Base-by-base conservation (phyloP, 495 filamentous ascomycete genomes). In the Penicillium malachiteum region DNA sequence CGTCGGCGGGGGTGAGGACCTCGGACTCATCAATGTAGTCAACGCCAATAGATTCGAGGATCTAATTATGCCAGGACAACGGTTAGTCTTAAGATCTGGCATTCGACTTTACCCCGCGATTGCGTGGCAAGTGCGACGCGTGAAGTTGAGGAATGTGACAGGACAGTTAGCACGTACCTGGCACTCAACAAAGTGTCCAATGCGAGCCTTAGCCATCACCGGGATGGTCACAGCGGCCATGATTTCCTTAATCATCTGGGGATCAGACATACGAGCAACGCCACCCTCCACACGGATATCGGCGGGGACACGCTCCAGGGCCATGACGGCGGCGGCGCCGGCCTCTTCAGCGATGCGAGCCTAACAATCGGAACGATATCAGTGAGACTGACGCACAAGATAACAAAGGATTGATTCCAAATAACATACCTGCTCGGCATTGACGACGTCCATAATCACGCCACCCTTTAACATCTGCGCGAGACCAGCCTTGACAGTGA, bases 361-460 rank as follows among this genome's bases (percentile, higher is more conserved):
- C 83, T 88, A 51, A 5, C 3, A 32, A 51, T 13, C 4, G 37
- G 34, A 48, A 31, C 32, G 18, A 1, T 21, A 48, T 1, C 8
- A 12, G 14, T 54, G n/a, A 48, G 18, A 3, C 4, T 9, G 10
- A 18, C 18, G 21, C 50, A 46, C 17, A 18, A 50, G 35, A 18
- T 10, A 10, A 18, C 21, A 26, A 26, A 26, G 26, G 14, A 31
- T 41, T 43, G 12, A 1, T 40, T 16, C 3, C 2, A 13, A 30
- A 14, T 34, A 16, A 40, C 63, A 46, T 76, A 88, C 88, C 81
- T 98, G 92, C 60, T 89, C 86, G 14, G 92, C 89, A 69, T 92
- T 92, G 38, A 96, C 92, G 51, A 97, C 94, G 71, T 98, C 94
- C 94, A 98, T 98, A 71, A 98, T 98, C 37, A 98, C 94, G 58